Conservation (phyloP, 805 yeast genomes). For the Cyberlindnera mycetangii region DNA sequence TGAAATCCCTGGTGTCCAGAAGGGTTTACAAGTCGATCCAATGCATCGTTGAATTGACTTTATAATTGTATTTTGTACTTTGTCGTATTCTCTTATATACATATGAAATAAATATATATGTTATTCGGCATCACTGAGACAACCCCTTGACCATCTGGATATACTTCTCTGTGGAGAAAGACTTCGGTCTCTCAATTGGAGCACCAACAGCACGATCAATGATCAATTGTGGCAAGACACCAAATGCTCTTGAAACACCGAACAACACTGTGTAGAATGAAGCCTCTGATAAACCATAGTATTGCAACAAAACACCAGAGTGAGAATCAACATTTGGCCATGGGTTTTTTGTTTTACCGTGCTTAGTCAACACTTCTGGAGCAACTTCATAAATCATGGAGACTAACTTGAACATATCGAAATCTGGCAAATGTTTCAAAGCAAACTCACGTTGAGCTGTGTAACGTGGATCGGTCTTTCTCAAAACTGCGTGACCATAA, state of each 20-base stretch:
- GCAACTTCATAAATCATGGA: slow-evolving; percentile 78
- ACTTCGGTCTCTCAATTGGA: slow-evolving; percentile 87
- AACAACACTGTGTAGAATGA: slow-evolving; percentile 83
- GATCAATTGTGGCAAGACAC: slow-evolving; percentile 82
- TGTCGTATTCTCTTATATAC: too few relatives aligned
- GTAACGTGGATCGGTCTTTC: slow-evolving; percentile 88
- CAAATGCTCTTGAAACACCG: slow-evolving; percentile 85
- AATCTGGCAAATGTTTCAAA: slow-evolving; percentile 69
- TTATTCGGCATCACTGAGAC: slow-evolving; percentile 16
- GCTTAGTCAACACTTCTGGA: slow-evolving; percentile 74
- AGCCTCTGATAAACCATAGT: slow-evolving; percentile 80
- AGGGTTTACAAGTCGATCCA: slow-evolving; percentile 4
- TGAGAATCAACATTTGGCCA: slow-evolving; percentile 91
- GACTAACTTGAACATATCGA: slow-evolving; percentile 75
- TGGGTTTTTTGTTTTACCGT: slow-evolving; percentile 90
- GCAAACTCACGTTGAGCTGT: slow-evolving; percentile 85
- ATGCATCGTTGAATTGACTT: not conserved
- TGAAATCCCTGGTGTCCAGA: slow-evolving; percentile 33
- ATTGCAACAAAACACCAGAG: slow-evolving; percentile 81
- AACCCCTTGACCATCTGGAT: slow-evolving; percentile 66
- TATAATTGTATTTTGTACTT: too few relatives aligned
- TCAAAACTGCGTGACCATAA: slow-evolving; percentile 84
- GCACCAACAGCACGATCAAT: slow-evolving; percentile 80
- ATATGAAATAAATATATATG: too few relatives aligned
- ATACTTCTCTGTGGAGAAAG: slow-evolving; percentile 92